Evolutionary conservation across 768 basidiomycete species (phyloP), one percentile per base, ranked within the genome.

Genomic region (Leucogyrophana mollusca): DNA sequence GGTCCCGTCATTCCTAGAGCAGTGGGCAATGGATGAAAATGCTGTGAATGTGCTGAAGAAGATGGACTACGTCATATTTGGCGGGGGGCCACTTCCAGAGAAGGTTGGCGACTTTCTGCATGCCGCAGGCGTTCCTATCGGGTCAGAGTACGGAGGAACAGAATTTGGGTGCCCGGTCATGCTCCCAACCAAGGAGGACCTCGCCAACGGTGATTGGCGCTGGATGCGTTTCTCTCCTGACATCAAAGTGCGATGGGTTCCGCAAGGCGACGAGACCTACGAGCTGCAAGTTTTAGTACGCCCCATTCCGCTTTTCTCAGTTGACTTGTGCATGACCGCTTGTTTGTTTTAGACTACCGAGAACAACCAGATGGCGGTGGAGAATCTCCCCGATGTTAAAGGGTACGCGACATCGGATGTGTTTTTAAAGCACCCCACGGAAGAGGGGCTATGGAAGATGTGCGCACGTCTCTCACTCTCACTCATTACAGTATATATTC

Each of bases 141-240:
- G 51, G 25, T 41, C 63, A 13, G 35, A 61, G 3, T 72, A 72
- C 46, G 72, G 72, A 24, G 60, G 47, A 13, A 72, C 68, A 1
- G 72, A 73, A 46, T 65, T 66, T 37, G 69, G 69, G 4, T 50
- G 45, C 0, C 52, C 61, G 1, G 53, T 57, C 0, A 18, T 36
- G 7, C 37, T 59, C 2, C 35, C 50, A 20, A 56, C 44, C 0
- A 51, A 67, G 18, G 52, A 53, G 36, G 70, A 69, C 67, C 8
- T 48, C 10, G 16, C 22, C 30, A 43, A 47, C 23, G 49, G 49
- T 1, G 36, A 46, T 9, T 50, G 49, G 49, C 35, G 21, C 11
- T 50, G 49, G 49, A 22, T 50, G 9, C 34, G 46, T n/a, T 50
- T 50, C 14, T 27, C 45, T 17, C 23, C 24, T 21, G 22, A 30